Percentiles rank a stretch among this genome's conserved stretches.
Conservation (phyloP, 2,329 filamentous ascomycete species). For the Fusarium compactum region DNA sequence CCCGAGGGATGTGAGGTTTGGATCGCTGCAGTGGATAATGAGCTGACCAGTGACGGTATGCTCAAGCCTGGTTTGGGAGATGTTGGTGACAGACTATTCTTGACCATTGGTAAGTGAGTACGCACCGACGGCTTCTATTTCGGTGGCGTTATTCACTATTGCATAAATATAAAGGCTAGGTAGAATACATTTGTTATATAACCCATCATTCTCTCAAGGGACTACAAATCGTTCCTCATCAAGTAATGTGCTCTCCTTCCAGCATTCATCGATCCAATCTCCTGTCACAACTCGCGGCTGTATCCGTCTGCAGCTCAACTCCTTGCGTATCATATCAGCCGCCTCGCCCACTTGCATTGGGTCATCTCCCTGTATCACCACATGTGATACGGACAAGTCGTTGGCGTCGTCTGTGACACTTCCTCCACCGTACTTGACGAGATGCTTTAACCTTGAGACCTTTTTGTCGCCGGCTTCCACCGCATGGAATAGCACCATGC, state of each 20-base stretch:
- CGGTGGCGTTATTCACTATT: conserved; percentile 11
- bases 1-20: conserved; percentile 81
- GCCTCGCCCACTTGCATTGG: conserved; percentile 54
- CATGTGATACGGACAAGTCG: conserved; percentile 74
- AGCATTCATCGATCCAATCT: conserved; percentile 83
- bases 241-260: conserved; percentile 80
- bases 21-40: conserved; percentile 82
- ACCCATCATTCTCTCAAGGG: conserved; percentile 35
- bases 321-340: conserved; percentile 59
- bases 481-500: conserved; percentile 57
- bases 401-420: conserved; percentile 63
- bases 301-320: conserved; percentile 58
- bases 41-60: conserved; percentile 85
- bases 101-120: conserved; percentile 85
- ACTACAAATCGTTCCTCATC: conserved; percentile 77
- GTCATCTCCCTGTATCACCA: conserved; percentile 66
- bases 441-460: conserved; percentile 63
- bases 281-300: conserved; percentile 77
- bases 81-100: conserved; percentile 88
- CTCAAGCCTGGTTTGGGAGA: conserved; percentile 91
- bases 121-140: neutral
- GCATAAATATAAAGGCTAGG: conserved; percentile 33
- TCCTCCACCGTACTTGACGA: conserved; percentile 78
- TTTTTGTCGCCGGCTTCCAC: conserved; percentile 50
- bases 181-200: conserved; percentile 40